phyloP scores from a whole-genome alignment of 1,284 basidiomycete species.

The Ustilago sp. region DNA sequence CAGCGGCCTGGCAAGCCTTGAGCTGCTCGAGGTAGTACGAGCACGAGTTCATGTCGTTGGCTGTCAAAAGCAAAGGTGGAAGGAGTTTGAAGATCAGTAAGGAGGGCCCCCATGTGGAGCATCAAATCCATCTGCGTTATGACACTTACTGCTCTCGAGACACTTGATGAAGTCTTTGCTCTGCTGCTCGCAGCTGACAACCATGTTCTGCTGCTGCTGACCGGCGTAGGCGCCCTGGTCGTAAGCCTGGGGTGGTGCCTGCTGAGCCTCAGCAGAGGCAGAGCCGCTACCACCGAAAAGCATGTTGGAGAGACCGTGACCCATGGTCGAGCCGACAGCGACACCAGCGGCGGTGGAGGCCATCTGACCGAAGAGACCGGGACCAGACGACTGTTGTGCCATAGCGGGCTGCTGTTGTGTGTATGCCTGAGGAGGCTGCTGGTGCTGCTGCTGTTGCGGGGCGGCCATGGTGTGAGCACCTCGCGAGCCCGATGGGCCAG shows the following conservation, averaged over 20 bases:
- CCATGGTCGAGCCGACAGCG: constrained; percentile 82
- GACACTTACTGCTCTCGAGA: constrained; percentile 60
- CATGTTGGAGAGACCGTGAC: constrained; percentile 85
- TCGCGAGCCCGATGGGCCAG: constrained; percentile 61
- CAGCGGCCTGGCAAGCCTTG: constrained; percentile 69
- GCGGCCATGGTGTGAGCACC: constrained; percentile 67
- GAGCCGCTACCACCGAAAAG: constrained; percentile 78
- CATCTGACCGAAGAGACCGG: constrained; percentile 73
- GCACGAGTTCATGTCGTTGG: constrained; percentile 73
- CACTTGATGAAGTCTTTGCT: constrained; percentile 71
- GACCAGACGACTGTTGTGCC: constrained; percentile 47
- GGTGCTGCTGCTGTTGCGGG: constrained; percentile 39
- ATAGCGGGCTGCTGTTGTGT: constrained; percentile 39
- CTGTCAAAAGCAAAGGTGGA: constrained; percentile 15
- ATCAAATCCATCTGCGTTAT: background rate
- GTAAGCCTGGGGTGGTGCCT: constrained; percentile 47
- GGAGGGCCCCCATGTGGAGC: constrained; percentile 1
- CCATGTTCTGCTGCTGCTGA: constrained; percentile 56
- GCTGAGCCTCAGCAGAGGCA: constrained; percentile 59
- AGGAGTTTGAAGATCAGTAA: background rate
- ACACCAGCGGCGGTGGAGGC: constrained; percentile 89
- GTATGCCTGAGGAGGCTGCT: constrained; percentile 36
- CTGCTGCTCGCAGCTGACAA: constrained; percentile 72
- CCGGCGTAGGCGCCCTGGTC: constrained; percentile 33
- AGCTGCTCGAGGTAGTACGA: constrained; percentile 73